Percentiles rank a stretch among this genome's conserved stretches.
phyloP scores from a whole-genome alignment of 2,329 filamentous ascomycete genomes.

The Domatiomyces globalis region DNA sequence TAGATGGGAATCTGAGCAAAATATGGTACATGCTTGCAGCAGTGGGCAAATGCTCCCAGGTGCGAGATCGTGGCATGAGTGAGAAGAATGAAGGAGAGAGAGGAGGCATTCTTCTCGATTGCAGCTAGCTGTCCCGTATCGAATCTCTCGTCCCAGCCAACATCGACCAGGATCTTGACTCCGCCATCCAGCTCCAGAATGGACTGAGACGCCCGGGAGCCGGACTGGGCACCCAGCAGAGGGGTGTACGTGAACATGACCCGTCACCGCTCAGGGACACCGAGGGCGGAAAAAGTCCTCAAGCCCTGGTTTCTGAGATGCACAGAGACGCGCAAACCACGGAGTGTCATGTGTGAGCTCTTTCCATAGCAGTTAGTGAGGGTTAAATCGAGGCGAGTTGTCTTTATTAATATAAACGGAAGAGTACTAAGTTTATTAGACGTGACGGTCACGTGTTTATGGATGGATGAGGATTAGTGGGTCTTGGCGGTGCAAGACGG shows the following conservation, averaged over 20 bases:
- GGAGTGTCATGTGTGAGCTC: not conserved
- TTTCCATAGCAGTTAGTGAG: not conserved
- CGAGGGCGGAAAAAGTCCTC: not conserved
- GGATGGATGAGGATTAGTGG: not conserved
- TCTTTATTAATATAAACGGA: not conserved
- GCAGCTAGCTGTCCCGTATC: conserved; percentile 68
- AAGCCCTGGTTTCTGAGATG: not conserved
- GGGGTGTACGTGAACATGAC: conserved; percentile 92
- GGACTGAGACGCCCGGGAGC: conserved; percentile 73
- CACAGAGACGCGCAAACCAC: not conserved
- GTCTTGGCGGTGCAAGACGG: not conserved
- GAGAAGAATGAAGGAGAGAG: conserved; percentile 81
- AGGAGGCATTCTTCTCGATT: conserved; percentile 84
- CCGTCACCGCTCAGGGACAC: not conserved
- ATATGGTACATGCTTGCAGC: conserved; percentile 87
- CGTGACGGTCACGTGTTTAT: not conserved
- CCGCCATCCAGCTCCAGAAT: conserved; percentile 91
- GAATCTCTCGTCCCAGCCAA: conserved; percentile 92
- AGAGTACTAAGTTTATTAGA: too few relatives aligned
- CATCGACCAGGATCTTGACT: conserved; percentile 85
- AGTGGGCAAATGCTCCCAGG: conserved; percentile 85
- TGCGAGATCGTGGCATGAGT: conserved; percentile 89
- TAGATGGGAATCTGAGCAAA: conserved; percentile 91
- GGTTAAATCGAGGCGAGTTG: not conserved
- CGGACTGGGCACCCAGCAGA: conserved; percentile 74